Evolutionary conservation across 306 rosid genomes (phyloP).

Genomic region (Delonix regia): DNA sequence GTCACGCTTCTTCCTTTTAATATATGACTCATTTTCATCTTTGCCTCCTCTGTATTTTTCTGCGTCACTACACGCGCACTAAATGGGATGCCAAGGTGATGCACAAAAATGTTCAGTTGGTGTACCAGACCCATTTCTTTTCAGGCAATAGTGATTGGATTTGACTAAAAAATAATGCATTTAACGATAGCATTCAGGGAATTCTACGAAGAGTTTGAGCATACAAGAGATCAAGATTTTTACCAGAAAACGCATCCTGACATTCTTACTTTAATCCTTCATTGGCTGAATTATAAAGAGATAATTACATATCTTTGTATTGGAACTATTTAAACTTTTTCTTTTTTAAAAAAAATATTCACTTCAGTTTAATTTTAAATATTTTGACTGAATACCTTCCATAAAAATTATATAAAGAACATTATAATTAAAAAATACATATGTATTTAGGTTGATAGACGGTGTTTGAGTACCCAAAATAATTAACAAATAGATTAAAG

Average conservation of each 20-base stretch:
- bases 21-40: not conserved
- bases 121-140: not conserved
- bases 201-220: not conserved
- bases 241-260: not conserved
- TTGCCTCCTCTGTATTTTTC: not conserved
- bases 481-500: too few species aligned
- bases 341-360: too few species aligned
- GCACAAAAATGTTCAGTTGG: not conserved
- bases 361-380: too few species aligned
- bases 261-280: too few species aligned
- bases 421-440: too few species aligned
- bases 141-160: not conserved
- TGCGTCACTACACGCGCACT: slow-evolving; percentile 3
- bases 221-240: not conserved
- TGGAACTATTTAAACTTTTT: too few species aligned
- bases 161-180: not conserved
- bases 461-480: too few species aligned
- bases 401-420: too few species aligned
- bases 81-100: not conserved
- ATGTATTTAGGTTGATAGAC: too few species aligned
- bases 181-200: not conserved
- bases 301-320: too few species aligned
- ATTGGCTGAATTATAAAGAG: too few species aligned
- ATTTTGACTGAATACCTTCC: too few species aligned
- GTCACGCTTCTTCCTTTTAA: slow-evolving; percentile 18